Evolutionary conservation across 331 rosid genomes (phyloP).

Genomic region (Erythrophleum ivorense): DNA sequence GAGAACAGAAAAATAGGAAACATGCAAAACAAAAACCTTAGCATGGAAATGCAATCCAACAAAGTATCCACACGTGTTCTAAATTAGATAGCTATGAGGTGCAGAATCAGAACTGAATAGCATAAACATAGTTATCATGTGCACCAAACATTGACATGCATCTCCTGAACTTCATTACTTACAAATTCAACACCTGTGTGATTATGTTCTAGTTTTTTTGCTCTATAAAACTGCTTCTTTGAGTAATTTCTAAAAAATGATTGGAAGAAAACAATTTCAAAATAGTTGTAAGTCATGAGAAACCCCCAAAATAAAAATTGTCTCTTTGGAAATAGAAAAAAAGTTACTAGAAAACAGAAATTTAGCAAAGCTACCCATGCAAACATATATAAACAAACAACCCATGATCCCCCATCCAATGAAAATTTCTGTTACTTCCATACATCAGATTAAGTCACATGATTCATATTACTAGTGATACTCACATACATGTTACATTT

Average conservation of each 20-base stretch:
- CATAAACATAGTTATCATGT: not conserved
- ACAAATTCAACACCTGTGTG: conserved; percentile 1
- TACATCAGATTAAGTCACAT: conserved; percentile 2
- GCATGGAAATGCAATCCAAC: not conserved
- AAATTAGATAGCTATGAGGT: conserved; percentile 22
- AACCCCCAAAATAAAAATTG: not conserved
- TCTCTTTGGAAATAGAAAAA: not conserved
- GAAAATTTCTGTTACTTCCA: conserved; percentile 2
- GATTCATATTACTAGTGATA: conserved; percentile 10
- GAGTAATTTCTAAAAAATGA: not conserved
- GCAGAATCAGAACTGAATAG: not conserved
- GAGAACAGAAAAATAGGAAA: not conserved
- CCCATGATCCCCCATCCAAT: not conserved
- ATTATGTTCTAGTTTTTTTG: not conserved
- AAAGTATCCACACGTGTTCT: not conserved
- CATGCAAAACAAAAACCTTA: not conserved
- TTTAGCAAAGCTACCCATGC: not conserved
- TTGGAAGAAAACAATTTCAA: not conserved
- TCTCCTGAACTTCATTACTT: conserved; percentile 5
- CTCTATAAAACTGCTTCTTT: not conserved
- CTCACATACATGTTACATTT: conserved; percentile 2
- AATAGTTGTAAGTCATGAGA: not conserved
- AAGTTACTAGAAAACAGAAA: conserved; percentile 14
- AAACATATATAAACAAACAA: not conserved
- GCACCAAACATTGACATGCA: not conserved